Evolutionary conservation across 176 grass and related monocot species (phyloP).

Genomic region (Oryza meridionalis): DNA sequence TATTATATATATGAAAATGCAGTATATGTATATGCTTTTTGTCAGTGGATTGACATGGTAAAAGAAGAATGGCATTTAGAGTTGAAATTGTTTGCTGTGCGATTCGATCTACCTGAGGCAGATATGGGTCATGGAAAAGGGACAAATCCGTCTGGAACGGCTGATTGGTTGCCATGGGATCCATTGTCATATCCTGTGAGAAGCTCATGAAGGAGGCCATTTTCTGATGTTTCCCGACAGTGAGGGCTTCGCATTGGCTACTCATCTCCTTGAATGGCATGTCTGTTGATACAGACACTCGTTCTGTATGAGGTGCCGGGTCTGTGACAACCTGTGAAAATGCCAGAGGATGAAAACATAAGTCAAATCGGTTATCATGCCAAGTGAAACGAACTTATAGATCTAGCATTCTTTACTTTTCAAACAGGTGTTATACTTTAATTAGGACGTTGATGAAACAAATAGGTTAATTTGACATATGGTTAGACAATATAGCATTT

Average conservation of each 20-base stretch:
- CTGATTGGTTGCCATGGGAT: conserved; percentile 21
- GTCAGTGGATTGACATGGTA: neutral
- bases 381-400: neutral
- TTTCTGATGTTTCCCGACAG: conserved; percentile 87
- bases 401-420: neutral
- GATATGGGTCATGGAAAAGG: conserved; percentile 37
- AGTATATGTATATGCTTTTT: neutral
- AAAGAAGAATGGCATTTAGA: conserved; percentile 5
- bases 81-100: conserved; percentile 3
- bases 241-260: conserved; percentile 78
- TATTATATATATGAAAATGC: neutral
- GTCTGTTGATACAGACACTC: conserved; percentile 48
- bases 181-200: conserved; percentile 42
- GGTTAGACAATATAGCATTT: conserved; percentile 12
- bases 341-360: neutral
- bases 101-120: conserved; percentile 39
- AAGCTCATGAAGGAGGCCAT: conserved; percentile 81
- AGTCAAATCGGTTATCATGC: conserved; percentile 19
- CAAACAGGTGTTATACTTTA: neutral
- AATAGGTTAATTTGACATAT: conserved; percentile 1
- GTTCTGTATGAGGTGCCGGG: conserved; percentile 44
- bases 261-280: conserved; percentile 76
- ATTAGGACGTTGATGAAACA: neutral
- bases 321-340: conserved; percentile 57
- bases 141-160: conserved; percentile 40